These are phyloP conservation scores for Xylaria curta DNA, from an alignment of 495 filamentous ascomycete genomes.

Conservation along the genomic window DNA sequence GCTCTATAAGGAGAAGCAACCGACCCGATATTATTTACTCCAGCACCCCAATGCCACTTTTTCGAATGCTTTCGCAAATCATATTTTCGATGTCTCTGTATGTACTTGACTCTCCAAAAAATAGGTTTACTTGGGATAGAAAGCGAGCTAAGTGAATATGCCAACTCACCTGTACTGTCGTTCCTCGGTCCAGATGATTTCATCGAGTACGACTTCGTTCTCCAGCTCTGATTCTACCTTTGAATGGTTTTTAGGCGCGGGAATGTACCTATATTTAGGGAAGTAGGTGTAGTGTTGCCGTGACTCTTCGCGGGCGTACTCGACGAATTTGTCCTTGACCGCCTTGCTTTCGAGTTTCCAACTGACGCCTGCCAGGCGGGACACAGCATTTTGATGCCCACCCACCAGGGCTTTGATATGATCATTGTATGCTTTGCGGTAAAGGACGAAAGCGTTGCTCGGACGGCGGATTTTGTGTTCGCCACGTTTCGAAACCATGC, in stretches of 20 bases:
- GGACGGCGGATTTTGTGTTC: neutral
- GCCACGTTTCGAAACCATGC: neutral
- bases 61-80: neutral
- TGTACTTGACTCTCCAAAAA: neutral
- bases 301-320: neutral
- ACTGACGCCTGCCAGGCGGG: neutral
- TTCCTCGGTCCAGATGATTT: neutral
- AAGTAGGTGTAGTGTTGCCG: neutral
- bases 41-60: neutral
- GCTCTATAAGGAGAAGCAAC: neutral
- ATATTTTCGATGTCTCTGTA: neutral
- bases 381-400: neutral
- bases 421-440: neutral
- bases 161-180: neutral
- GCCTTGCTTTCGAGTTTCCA: neutral
- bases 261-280: neutral
- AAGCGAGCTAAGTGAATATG: neutral
- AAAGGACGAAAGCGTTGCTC: conserved; percentile 8
- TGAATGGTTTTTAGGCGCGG: neutral
- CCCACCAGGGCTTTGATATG: neutral
- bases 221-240: neutral
- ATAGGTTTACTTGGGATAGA: neutral
- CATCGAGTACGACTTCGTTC: neutral
- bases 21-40: neutral
- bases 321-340: neutral